Percentiles rank a stretch among this genome's conserved stretches.
Conservation (phyloP, 2,329 filamentous ascomycete genomes). For the Fusarium robinianum region DNA sequence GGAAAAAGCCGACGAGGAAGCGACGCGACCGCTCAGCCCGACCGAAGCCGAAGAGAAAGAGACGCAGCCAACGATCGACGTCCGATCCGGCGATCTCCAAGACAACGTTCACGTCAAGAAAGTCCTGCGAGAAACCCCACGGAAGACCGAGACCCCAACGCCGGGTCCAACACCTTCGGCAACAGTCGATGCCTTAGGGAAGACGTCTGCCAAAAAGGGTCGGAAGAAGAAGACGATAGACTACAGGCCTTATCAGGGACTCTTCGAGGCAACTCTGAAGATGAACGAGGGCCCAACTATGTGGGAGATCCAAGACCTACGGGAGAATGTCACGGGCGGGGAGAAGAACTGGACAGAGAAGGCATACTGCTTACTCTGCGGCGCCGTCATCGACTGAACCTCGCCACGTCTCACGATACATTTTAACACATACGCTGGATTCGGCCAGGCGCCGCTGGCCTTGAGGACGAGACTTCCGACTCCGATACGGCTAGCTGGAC, state of each 20-base stretch:
- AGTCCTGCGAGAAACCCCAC: constrained; percentile 37
- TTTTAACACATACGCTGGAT: no score
- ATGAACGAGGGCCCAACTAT: constrained; percentile 53
- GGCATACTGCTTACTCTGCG: constrained; percentile 55
- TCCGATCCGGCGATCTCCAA: constrained; percentile 52
- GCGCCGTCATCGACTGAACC: constrained; percentile 50
- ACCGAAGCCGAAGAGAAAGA: constrained; percentile 56
- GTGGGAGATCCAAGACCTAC: constrained; percentile 58
- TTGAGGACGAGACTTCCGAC: no score
- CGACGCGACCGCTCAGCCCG: constrained; percentile 54
- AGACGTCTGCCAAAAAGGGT: constrained; percentile 41
- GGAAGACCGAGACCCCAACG: constrained; percentile 40
- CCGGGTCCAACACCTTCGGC: constrained; percentile 38
- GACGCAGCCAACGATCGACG: constrained; percentile 57
- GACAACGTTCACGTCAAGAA: constrained; percentile 47
- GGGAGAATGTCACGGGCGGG: constrained; percentile 52
- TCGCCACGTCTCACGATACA: background rate
- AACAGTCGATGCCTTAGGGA: constrained; percentile 30
- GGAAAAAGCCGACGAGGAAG: constrained; percentile 42
- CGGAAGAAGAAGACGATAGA: constrained; percentile 46
- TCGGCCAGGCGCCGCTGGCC: background rate
- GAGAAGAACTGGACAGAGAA: constrained; percentile 59
- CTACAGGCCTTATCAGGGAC: constrained; percentile 54
- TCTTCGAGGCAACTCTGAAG: constrained; percentile 56
- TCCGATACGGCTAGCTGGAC: background rate